Evolutionary conservation across 2,329 filamentous ascomycete species (phyloP), one percentile per base, ranked within the genome.

Genomic region (Onygena corvina): DNA sequence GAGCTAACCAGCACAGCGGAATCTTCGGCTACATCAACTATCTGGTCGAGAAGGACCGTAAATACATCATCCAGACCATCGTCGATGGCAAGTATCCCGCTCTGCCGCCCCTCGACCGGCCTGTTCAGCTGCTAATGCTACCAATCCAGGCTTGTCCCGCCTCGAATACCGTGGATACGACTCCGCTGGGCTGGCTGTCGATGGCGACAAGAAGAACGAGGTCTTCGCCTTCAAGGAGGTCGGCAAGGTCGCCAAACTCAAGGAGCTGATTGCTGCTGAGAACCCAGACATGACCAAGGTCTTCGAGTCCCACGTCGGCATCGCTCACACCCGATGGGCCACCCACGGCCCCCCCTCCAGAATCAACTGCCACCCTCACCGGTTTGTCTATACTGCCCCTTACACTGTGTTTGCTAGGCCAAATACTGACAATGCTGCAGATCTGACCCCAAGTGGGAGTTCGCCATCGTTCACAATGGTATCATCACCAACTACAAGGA

Each of bases 401-500:
- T 42, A 14, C n/a, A 27, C 8, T 29, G 23, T 47, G 11, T 21
- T 16, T 12, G 11, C 31, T 34, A 46, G 29, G 11, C 18, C 4
- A 6, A 18, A 12, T 27, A 46, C 42, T 46, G 4, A 44, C n/a
- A 29, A 38, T 30, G 11, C 29, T n/a, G n/a, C 16, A 93, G 89
- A 71, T 96, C 90, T 58, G 92, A 98, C 69, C 80, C 84, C 61
- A 86, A 74, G 63, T 98, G 90, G 88, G 85, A 98, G 73, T 98
- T 98, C 70, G 79, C 86, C 58, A 83, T 98, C 61, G 92, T 96
- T 54, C 92, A 98, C 83, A 98, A 98, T 73, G 92, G 92, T 66
- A 98, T 98, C 77, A 98, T 98, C 72, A 98, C 92, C 75, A 98
- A 98, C 80, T 98, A 98, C 81, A 98, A 98, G 79, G 92, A 98